These are phyloP conservation scores for Myriosclerotinia curreyana DNA, from an alignment of 2,329 filamentous ascomycete genomes.

Conservation along the genomic window DNA sequence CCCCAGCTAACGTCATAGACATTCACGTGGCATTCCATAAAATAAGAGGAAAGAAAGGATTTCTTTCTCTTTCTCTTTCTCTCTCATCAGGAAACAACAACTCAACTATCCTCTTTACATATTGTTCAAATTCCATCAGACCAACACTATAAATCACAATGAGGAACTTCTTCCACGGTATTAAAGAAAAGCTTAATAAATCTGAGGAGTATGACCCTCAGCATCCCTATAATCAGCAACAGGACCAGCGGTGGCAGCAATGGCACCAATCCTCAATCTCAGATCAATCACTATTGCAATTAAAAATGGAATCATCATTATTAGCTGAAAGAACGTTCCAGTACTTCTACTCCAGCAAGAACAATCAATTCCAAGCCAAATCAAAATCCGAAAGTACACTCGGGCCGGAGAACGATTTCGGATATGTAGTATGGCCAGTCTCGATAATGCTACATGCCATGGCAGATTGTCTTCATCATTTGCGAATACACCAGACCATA, in stretches of 20 bases:
- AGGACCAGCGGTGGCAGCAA: no score
- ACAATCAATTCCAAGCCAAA: slow-evolving; percentile 24
- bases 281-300: background rate
- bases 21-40: no score
- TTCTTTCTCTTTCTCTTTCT: no score
- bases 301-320: background rate
- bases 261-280: background rate
- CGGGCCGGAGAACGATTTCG: slow-evolving; percentile 23
- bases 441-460: slow-evolving; percentile 28
- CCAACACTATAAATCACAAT: background rate
- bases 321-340: slow-evolving; percentile 20
- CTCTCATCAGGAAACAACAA: no score
- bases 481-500: slow-evolving; percentile 12
- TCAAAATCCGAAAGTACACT: slow-evolving; percentile 25
- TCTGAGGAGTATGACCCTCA: background rate
- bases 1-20: no score
- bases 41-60: no score
- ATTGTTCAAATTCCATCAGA: no score
- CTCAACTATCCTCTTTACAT: no score
- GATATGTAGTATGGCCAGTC: slow-evolving; percentile 32
- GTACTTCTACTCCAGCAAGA: slow-evolving; percentile 22
- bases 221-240: no score
- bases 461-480: slow-evolving; percentile 25
- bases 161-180: background rate
- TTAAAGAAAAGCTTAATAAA: background rate